Evolutionary conservation across 176 grass and related monocot genomes (phyloP), one percentile per base, ranked within the genome.

Genomic region (Tillandsia fasciculata): DNA sequence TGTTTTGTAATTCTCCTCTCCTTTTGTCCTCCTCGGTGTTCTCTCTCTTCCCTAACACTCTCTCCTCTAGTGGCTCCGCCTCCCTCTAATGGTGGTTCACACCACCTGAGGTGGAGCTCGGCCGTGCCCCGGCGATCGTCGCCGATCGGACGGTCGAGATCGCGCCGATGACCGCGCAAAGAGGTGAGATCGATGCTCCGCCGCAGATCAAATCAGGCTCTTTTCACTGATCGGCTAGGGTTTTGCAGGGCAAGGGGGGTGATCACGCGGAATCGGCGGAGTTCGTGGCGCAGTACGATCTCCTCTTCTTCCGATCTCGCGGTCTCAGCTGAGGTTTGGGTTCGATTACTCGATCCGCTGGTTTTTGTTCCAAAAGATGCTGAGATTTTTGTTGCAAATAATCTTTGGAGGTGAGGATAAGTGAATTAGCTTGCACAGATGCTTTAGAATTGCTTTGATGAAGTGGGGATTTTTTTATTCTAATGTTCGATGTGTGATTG

Each of bases 1-100:
- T 42, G 33, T 42, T 8, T 42, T 7, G 33, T 42, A 42, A n/a
- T 22, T 61, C 33, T 3, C 27, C 65, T 50, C 26, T 57, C 64
- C 12, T 47, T 74, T 74, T 10, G 66, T n/a, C 51, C 64, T 66
- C 47, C 8, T 74, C 58, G 3, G 66, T 65, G 49, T 70, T 64
- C 53, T 79, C 51, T 73, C 76, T 68, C 50, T 23, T 28, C 52
- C 64, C 70, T 63, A 24, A 24, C 53, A 65, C 61, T 75, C 70
- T 84, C 74, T 51, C 57, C 51, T 76, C 68, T 68, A 33, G 29
- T 33, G 29, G 29, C 29, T 42, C 33, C 76, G 52, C 66, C 65
- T 69, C 76, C 28, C 67, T 50, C 65, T 77, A 79, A 92, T 86
- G 79, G 85, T 72, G 82, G 85, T 75, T 80, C 83, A 76, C 72